Evolutionary conservation across 495 filamentous ascomycete genomes (phyloP), one percentile per base, ranked within the genome.

Genomic region (Amorphotheca resinae): DNA sequence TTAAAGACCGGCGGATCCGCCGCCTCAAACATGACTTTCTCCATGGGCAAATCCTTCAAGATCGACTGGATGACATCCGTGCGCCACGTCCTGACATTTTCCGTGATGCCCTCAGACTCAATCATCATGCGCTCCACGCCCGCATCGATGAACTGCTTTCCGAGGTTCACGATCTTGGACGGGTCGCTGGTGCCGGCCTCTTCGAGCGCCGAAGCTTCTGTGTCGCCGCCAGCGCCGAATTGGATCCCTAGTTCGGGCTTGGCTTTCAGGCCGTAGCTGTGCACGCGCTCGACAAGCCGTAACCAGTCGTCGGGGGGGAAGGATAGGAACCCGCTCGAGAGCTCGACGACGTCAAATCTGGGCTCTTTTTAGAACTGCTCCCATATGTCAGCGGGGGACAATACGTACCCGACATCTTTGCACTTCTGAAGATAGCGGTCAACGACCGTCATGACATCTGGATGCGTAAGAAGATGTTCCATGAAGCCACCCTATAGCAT

Each of bases 21-120:
- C 18, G 74, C 73, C 52, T 79, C 73, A 54, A 77, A 77, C 73
- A 79, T 77, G 36, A 77, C 70, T 0, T 63, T 64, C 47, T 76
- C 72, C 9, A 59, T 42, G 0, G 70, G 71, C 16, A 79, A 46
- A 41, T 70, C 69, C 36, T 67, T 66, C 57, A 75, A 60, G 36
- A 76, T 71, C 20, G 51, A 56, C n/a, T 66, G 66, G 3, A 77
- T 67, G 12, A 77, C 71, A 45, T 77, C 72, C 2, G 71, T 76
- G 28, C 69, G 57, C 74, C 74, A 77, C 14, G 58, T 56, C 34
- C 54, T 60, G 8, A 34, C 32, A 34, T 34, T 34, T 16, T 34
- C 32, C 9, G 32, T 34, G 14, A 34, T 34, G 5, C 32, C 32
- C 14, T 34, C 32, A 4, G 32, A 34, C 14, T 34, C 32, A 34